These are phyloP conservation scores for thale cress (Arabidopsis thaliana) DNA, from an alignment of 345 rosid species.

Conservation along the genomic window DNA sequence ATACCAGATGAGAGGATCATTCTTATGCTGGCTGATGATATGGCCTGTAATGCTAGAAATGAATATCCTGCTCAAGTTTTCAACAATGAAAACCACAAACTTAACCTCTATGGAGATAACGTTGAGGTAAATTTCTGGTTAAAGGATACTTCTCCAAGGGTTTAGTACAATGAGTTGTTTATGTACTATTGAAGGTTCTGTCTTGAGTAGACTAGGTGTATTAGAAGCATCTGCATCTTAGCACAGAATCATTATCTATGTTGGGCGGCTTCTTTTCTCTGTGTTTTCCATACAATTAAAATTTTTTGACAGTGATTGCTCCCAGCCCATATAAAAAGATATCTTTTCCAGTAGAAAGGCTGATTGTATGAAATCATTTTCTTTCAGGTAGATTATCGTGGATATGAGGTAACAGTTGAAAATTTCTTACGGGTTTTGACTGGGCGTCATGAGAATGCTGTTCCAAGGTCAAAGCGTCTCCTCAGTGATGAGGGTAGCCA, in stretches of 20 bases:
- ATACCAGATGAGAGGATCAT: slow-evolving; percentile 97
- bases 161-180: background rate
- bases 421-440: slow-evolving; percentile 90
- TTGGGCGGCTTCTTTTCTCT: background rate
- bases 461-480: slow-evolving; percentile 99
- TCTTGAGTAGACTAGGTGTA: slow-evolving; percentile 3
- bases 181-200: slow-evolving; percentile 1
- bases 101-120: slow-evolving; percentile 96
- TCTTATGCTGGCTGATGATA: slow-evolving; percentile 97
- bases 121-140: slow-evolving; percentile 71
- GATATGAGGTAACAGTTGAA: slow-evolving; percentile 96
- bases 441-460: slow-evolving; percentile 88
- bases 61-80: slow-evolving; percentile 97
- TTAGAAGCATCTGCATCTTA: background rate
- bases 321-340: background rate
- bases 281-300: background rate
- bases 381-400: slow-evolving; percentile 93
- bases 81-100: slow-evolving; percentile 92
- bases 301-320: background rate
- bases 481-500: slow-evolving; percentile 99
- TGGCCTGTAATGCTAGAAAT: slow-evolving; percentile 98
- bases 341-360: background rate
- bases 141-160: background rate
- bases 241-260: background rate
- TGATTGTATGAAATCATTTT: slow-evolving; percentile 46